phyloP scores from a whole-genome alignment of 495 filamentous ascomycete species.

The Gamarada debralockiae region DNA sequence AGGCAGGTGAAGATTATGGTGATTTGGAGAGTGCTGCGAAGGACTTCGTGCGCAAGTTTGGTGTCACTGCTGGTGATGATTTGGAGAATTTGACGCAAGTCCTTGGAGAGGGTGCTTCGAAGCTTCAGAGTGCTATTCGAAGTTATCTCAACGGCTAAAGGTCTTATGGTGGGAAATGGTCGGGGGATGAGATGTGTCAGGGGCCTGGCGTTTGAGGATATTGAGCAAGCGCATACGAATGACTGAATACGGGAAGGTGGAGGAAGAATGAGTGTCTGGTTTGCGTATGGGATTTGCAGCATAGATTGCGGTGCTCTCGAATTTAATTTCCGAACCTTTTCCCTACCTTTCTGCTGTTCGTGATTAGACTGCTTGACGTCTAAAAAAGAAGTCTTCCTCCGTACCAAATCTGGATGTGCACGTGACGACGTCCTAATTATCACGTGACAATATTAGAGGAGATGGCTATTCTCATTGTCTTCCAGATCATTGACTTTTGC shows the following conservation, averaged over 20 bases:
- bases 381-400: conserved; percentile 8
- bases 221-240: not conserved
- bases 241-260: not conserved
- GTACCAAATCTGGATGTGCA: no score
- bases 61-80: conserved; percentile 92
- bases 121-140: conserved; percentile 84
- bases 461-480: no score
- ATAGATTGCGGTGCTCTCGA: conserved; percentile 20
- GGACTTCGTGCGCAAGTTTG: conserved; percentile 92
- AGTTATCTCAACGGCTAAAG: conserved; percentile 71
- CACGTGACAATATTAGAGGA: no score
- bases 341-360: no score
- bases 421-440: no score
- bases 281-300: conserved; percentile 3
- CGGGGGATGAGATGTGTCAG: not conserved
- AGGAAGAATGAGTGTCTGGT: not conserved
- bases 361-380: not conserved
- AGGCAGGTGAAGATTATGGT: conserved; percentile 73
- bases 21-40: conserved; percentile 88
- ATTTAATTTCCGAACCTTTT: no score
- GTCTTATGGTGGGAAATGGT: not conserved
- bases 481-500: no score
- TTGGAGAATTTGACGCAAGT: conserved; percentile 80
- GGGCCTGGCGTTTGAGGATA: conserved; percentile 4
- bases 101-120: conserved; percentile 78